phyloP scores from a whole-genome alignment of 805 yeast species.

The Yueomyces sinensis region DNA sequence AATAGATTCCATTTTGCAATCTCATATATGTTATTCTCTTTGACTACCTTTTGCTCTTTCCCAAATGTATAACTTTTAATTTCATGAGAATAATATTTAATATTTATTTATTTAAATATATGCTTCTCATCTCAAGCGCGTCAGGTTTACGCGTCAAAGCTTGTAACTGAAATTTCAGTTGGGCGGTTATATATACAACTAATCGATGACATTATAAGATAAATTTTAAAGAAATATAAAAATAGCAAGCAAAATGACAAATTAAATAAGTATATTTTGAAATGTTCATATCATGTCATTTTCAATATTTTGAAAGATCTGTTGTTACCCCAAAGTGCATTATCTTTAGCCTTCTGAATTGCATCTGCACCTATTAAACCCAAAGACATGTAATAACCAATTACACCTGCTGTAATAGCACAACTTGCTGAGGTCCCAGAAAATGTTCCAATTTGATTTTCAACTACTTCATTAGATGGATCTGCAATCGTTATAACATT shows the following conservation, averaged over 20 bases:
- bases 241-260: no score
- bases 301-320: background rate
- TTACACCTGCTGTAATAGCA: conserved; percentile 32
- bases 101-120: no score
- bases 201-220: no score
- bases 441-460: conserved; percentile 26
- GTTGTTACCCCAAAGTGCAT: background rate
- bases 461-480: conserved; percentile 8
- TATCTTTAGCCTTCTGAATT: conserved; percentile 3
- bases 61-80: no score
- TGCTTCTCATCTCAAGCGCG: no score
- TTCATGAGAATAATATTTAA: no score
- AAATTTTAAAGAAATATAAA: no score
- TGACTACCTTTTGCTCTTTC: no score
- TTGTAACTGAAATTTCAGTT: background rate
- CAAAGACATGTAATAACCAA: conserved; percentile 31
- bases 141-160: no score
- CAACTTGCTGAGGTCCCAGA: conserved; percentile 61
- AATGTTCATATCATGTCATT: background rate
- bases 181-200: background rate
- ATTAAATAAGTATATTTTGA: no score
- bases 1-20: no score
- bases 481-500: conserved; percentile 39
- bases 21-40: no score
- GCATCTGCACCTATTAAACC: conserved; percentile 27